Evolutionary conservation across 768 basidiomycete genomes (phyloP).

Genomic region (Boletus insuetus): DNA sequence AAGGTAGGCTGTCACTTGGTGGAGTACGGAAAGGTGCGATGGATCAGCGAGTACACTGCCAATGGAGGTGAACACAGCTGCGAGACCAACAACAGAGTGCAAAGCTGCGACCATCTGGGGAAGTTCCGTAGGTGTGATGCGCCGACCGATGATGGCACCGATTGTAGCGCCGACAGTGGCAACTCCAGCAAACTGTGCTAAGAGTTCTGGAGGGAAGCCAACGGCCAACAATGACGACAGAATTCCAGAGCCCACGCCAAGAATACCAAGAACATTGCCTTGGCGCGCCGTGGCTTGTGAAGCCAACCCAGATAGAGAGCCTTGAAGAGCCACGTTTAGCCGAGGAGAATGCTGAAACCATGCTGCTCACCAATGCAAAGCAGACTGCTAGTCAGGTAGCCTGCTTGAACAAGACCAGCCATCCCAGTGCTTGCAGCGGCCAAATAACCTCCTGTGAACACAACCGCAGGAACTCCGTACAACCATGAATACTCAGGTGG

Average conservation of each 20-base stretch:
- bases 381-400: constrained; percentile 82
- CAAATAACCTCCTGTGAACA: constrained; percentile 82
- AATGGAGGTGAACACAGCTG: constrained; percentile 84
- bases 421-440: constrained; percentile 81
- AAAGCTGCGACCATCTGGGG: constrained; percentile 82
- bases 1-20: constrained; percentile 82
- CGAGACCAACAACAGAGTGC: constrained; percentile 87
- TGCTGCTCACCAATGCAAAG: constrained; percentile 68
- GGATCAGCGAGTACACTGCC: constrained; percentile 75
- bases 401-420: constrained; percentile 84
- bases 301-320: constrained; percentile 73
- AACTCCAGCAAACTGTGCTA: constrained; percentile 76
- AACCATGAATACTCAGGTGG: constrained; percentile 88
- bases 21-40: constrained; percentile 66
- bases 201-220: constrained; percentile 71
- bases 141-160: constrained; percentile 73
- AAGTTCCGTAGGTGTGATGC: constrained; percentile 84
- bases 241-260: constrained; percentile 81
- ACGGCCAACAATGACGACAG: constrained; percentile 79
- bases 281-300: constrained; percentile 82
- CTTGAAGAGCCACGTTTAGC: constrained; percentile 33
- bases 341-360: neutral
- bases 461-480: constrained; percentile 73
- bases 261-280: constrained; percentile 85
- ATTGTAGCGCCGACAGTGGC: constrained; percentile 69